These are phyloP conservation scores for Leishmania braziliensis DNA, from an alignment of 208 protist genomes.

Conservation along the genomic window DNA sequence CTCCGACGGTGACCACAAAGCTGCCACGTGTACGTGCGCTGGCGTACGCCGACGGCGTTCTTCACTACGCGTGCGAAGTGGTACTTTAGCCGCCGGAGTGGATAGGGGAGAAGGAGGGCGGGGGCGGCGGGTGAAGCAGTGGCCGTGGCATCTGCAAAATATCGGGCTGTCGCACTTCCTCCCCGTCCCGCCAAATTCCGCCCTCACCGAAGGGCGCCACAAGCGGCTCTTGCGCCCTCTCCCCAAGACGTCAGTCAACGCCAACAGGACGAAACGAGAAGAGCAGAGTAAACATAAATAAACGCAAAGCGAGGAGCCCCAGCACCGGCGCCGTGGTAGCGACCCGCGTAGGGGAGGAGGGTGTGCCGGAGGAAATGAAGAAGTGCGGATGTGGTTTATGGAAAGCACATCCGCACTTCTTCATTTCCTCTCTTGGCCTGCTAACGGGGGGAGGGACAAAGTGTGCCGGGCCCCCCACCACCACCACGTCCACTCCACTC, in stretches of 20 bases:
- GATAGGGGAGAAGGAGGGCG: not conserved
- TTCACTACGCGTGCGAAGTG: slow-evolving; percentile 17
- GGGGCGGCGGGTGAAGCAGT: not conserved
- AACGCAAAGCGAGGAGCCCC: not conserved
- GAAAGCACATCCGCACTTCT: not conserved
- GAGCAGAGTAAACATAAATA: not conserved
- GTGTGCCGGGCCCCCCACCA: not conserved
- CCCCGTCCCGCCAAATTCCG: not conserved
- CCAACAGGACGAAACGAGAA: not conserved
- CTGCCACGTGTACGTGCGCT: slow-evolving; percentile 10
- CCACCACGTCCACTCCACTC: not conserved
- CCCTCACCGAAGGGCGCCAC: not conserved
- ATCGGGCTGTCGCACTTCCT: not conserved
- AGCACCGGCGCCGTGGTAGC: not conserved
- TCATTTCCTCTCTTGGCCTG: not conserved
- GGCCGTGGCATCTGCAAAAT: not conserved
- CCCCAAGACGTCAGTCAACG: not conserved
- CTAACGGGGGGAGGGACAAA: not conserved
- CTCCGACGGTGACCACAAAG: not conserved
- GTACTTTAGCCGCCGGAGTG: not conserved
- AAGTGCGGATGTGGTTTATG: not conserved
- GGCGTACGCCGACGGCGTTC: not conserved
- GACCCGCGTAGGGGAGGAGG: not conserved
- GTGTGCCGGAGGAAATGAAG: not conserved
- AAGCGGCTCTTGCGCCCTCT: not conserved